Evolutionary conservation across 2,329 filamentous ascomycete genomes (phyloP).

Genomic region (Stemphylium vesicarium): DNA sequence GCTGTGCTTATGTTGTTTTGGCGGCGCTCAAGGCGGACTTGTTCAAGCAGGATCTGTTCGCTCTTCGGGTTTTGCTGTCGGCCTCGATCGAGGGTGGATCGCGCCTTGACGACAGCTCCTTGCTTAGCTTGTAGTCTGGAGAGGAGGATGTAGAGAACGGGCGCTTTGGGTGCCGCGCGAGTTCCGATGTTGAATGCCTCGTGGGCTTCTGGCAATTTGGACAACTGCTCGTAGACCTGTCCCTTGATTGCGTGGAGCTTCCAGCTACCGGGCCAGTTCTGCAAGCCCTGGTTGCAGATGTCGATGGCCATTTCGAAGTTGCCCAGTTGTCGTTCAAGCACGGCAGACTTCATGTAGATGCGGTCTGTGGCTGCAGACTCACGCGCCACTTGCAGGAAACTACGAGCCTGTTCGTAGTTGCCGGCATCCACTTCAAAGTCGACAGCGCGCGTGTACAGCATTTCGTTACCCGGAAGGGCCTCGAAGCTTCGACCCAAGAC

Average conservation of each 20-base stretch:
- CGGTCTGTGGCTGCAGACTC: slow-evolving; percentile 92
- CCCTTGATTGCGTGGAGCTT: slow-evolving; percentile 99
- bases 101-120: slow-evolving; percentile 86
- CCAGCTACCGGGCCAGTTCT: slow-evolving; percentile 81
- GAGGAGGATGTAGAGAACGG: slow-evolving; percentile 89
- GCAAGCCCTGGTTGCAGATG: slow-evolving; percentile 83
- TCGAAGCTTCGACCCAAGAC: slow-evolving; percentile 91
- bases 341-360: slow-evolving; percentile 95
- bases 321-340: slow-evolving; percentile 86
- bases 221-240: slow-evolving; percentile 89
- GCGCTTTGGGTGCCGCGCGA: slow-evolving; percentile 81
- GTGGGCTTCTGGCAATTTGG: slow-evolving; percentile 80
- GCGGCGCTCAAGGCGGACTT: slow-evolving; percentile 89
- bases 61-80: slow-evolving; percentile 86
- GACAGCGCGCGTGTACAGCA: slow-evolving; percentile 96
- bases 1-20: slow-evolving; percentile 84
- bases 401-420: slow-evolving; percentile 79
- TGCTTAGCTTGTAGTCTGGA: slow-evolving; percentile 84
- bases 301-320: slow-evolving; percentile 82
- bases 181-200: slow-evolving; percentile 90
- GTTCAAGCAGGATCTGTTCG: slow-evolving; percentile 86
- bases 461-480: slow-evolving; percentile 94
- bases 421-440: slow-evolving; percentile 93
- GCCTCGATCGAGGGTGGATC: slow-evolving; percentile 90
- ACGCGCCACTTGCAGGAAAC: slow-evolving; percentile 81